Base-by-base conservation (phyloP, 1,284 basidiomycete species). In the Leccinum huronense region DNA sequence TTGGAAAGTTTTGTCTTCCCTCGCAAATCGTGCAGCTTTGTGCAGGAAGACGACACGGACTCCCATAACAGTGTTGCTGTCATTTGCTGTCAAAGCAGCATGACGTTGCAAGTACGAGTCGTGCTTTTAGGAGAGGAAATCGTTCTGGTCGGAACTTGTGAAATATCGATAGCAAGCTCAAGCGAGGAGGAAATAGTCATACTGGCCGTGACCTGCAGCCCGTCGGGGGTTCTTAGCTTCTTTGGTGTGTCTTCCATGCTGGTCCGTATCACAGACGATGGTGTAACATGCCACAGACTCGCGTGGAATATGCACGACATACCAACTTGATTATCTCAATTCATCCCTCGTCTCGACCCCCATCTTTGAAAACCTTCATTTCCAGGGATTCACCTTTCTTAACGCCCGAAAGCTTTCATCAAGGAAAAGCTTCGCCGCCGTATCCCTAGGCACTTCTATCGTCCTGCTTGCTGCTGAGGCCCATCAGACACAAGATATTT, bases 381-480 rank as follows among this genome's bases (percentile, higher is more conserved):
- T 86, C 16, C 60, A 16, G 8, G 71, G 73, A 16, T 78, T 81
- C 70, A 61, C 76, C 19, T 64, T 73, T 38, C 65, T 75, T 51
- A 59, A 51, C 8, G 64, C 5, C 38, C 58, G 58, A 63, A 65
- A 48, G 66, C 66, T 58, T n/a, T 60, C 69, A 6, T 61, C 69
- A 63, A 76, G 79, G 66, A 2, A 60, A 0, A 5, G n/a, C 16
- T 66, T 81, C 11, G 81, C 85, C 3, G 61, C 85, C 16, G 74
- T 86, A 7, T 81, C 89, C 1, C 74, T 91, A 23, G 81, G 82
- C 0, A 85, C 88, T 5, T 89, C 87, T 0, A 82, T 87, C 61
- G 85, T 87, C 59, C 80, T 91, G 48, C 80, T 91, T 9, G 83
- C 84, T 34, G 80, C 80, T 31, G 68, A 82, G 51, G 76, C 81